Conservation (phyloP, 768 basidiomycete species). For the Phaeotremella skinneri region DNA sequence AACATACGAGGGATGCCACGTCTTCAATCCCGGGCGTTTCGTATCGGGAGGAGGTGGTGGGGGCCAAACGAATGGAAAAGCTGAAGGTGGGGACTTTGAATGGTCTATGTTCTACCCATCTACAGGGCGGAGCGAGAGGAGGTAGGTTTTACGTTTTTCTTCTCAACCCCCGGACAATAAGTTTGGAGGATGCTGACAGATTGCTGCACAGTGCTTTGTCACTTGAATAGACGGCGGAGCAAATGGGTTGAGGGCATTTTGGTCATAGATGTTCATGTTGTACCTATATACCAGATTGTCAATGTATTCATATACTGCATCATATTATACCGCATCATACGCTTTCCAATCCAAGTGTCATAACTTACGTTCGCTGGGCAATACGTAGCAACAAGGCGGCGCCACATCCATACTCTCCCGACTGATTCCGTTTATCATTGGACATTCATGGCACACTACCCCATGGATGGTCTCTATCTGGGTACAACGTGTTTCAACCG, state of each 20-base stretch:
- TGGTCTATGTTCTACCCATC: constrained; percentile 92
- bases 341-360: no score
- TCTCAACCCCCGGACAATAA: not conserved
- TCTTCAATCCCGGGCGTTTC: constrained; percentile 96
- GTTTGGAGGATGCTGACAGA: constrained; percentile 10
- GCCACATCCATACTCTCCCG: no score
- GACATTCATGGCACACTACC: no score
- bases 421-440: no score
- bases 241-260: not conserved
- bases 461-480: no score
- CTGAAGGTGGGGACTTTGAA: constrained; percentile 57
- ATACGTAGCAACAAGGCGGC: no score
- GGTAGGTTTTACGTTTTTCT: constrained; percentile 34
- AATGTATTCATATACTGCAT: no score
- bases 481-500: no score
- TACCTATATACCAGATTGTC: no score
- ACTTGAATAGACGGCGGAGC: constrained; percentile 32
- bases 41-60: constrained; percentile 59
- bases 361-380: no score
- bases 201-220: constrained; percentile 30
- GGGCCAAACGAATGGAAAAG: constrained; percentile 9
- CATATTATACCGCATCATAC: no score
- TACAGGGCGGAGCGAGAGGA: constrained; percentile 64
- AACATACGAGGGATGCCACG: constrained; percentile 97
- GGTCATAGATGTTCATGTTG: not conserved